Percentiles rank a stretch among this genome's conserved stretches.
Evolutionary conservation across 192 early-diverging fungal species (phyloP).

Genomic region (Backusella tarrabulga): DNA sequence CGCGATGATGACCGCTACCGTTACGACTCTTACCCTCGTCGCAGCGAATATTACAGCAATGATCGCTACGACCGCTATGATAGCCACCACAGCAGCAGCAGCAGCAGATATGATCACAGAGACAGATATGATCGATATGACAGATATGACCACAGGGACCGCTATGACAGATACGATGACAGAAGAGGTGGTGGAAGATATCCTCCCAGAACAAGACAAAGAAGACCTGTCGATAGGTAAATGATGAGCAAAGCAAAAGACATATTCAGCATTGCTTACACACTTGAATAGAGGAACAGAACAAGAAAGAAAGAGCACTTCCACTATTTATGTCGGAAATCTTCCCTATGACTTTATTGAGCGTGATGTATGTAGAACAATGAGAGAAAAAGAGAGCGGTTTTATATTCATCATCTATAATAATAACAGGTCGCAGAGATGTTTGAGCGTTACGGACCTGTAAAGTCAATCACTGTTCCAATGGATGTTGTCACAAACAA

Average conservation of each 20-base stretch:
- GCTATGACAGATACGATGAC: conserved; percentile 40
- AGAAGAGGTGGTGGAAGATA: conserved; percentile 39
- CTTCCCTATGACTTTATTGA: conserved; percentile 72
- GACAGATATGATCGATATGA: conserved; percentile 33
- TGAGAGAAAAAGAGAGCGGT: not conserved
- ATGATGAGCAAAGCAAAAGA: not conserved
- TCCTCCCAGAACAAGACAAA: conserved; percentile 45
- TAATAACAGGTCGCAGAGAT: conserved; percentile 42
- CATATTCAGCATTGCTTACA: too few relatives aligned
- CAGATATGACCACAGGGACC: conserved; percentile 36
- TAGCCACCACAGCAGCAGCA: not conserved
- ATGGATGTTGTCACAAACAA: conserved; percentile 66
- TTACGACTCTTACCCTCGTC: conserved; percentile 17
- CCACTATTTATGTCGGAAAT: conserved; percentile 73
- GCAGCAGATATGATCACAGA: conserved; percentile 17
- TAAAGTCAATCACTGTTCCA: conserved; percentile 65
- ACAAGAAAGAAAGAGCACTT: conserved; percentile 57
- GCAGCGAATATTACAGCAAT: conserved; percentile 3
- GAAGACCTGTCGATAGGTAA: conserved; percentile 49
- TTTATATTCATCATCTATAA: not conserved
- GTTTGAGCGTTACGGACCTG: conserved; percentile 72
- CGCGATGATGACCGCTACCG: conserved; percentile 22
- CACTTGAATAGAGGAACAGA: conserved; percentile 51
- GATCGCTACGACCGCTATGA: conserved; percentile 19
- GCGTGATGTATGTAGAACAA: conserved; percentile 50